Evolutionary conservation across 306 rosid species (phyloP).

Genomic region (Dalbergia cultrata): DNA sequence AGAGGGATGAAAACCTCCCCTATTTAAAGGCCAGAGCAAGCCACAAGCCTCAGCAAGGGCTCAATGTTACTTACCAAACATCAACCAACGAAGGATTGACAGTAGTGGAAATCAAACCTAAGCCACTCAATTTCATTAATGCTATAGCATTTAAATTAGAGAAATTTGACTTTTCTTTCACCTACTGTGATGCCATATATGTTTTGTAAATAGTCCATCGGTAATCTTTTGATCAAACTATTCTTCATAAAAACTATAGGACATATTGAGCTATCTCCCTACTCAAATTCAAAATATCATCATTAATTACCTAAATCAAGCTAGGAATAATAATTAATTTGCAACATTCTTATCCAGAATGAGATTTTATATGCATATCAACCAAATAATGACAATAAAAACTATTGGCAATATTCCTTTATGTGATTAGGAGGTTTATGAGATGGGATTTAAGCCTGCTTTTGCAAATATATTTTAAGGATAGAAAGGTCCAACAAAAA

Average conservation of each 20-base stretch:
- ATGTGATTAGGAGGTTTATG: slow-evolving; percentile 5
- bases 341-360: slow-evolving; percentile 10
- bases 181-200: background rate
- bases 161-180: background rate
- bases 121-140: background rate
- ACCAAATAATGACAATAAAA: background rate
- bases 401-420: slow-evolving; percentile 18
- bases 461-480: slow-evolving; percentile 28
- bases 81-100: background rate
- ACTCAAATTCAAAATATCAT: slow-evolving; percentile 7
- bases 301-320: slow-evolving; percentile 7
- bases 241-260: background rate
- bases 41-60: background rate
- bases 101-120: slow-evolving; percentile 6
- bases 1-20: background rate
- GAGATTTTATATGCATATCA: background rate
- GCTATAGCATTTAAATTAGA: background rate
- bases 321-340: background rate
- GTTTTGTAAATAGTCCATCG: background rate
- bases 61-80: background rate
- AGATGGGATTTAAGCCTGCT: slow-evolving; percentile 1
- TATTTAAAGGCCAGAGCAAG: background rate
- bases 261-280: background rate
- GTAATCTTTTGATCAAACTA: slow-evolving; percentile 11
- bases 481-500: slow-evolving; percentile 9